Evolutionary conservation across 768 basidiomycete genomes (phyloP).

Genomic region (Suillus weaverae): DNA sequence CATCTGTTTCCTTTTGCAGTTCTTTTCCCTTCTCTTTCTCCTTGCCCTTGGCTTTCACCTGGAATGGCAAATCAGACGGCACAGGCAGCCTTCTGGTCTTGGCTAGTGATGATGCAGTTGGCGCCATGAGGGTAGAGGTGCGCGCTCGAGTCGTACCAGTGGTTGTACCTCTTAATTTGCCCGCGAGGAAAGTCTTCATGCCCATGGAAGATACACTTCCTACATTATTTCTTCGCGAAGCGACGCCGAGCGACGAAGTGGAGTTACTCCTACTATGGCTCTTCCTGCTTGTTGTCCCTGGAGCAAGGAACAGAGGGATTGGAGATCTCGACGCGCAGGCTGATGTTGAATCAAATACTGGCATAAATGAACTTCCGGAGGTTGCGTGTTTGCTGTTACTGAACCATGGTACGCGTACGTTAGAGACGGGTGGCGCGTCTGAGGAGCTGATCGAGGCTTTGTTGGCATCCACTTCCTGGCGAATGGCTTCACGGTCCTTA

Average conservation of each 20-base stretch:
- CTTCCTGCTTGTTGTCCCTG: conserved; percentile 13
- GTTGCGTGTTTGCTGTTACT: conserved; percentile 17
- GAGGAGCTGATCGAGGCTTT: conserved; percentile 41
- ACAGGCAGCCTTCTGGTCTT: conserved; percentile 34
- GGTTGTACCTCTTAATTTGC: conserved; percentile 11
- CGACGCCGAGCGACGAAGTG: conserved; percentile 41
- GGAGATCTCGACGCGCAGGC: conserved; percentile 22
- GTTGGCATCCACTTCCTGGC: conserved; percentile 62
- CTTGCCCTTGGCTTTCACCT: conserved; percentile 11
- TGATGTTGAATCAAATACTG: conserved; percentile 14
- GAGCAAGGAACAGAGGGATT: conserved; percentile 19
- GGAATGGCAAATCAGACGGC: too few relatives aligned
- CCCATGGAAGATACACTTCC: conserved; percentile 29
- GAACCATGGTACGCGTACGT: neutral
- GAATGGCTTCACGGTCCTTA: conserved; percentile 56
- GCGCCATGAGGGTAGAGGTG: conserved; percentile 57
- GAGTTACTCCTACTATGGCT: conserved; percentile 18
- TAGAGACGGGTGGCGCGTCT: conserved; percentile 14
- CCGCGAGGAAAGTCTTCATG: conserved; percentile 19
- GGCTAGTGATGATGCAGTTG: conserved; percentile 76
- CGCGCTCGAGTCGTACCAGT: conserved; percentile 21
- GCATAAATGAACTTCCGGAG: conserved; percentile 20
- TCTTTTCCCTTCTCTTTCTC: conserved; percentile 15
- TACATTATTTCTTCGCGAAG: conserved; percentile 25
- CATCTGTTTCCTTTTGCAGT: conserved; percentile 10